Base-by-base conservation (phyloP, 1,284 basidiomycete species). In the Moesziomyces antarcticus region DNA sequence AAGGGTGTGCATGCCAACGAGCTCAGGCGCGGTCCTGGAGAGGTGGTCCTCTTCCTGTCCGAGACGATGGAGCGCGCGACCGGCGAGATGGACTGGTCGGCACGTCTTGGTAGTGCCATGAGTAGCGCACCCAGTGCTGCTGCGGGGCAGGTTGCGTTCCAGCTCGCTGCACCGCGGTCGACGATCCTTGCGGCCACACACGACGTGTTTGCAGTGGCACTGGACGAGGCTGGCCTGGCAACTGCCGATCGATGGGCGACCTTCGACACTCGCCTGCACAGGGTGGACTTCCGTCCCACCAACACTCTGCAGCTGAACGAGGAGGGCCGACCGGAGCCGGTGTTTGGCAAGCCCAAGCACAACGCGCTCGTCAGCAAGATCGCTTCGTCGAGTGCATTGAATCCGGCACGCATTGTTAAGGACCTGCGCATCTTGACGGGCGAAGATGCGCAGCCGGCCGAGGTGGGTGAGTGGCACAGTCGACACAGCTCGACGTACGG, bases 401-500 rank as follows among this genome's bases (percentile, higher is more conserved):
- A 57, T 44, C 48, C 54, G 0, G 41, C 41, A 14, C 50, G 60
- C 3, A 65, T 79, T 33, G 4, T 57, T 7, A 35, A 52, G 9
- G 75, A 75, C 30, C 63, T 72, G 13, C 56, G 67, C 45, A 56
- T 75, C 53, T 42, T 79, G 13, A 75, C 69, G 0, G 75, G 65
- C 25, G 77, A 79, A 56, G 65, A 51, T 30, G 22, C 49, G 5
- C 65, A 67, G 37, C 61, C 64, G 2, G 37, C 37, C 6, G 37
- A 57, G 2, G 33, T 61, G 13, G 52, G 55, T 2, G 27, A 46
- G 21, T 79, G 77, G 73, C 50, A 63, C 33, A 56, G 51, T 3
- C 50, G 77, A 18, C 75, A 79, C 52, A 72, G 67, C 43, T 63
- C 66, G 10, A 79, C 74, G 13, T 69, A 56, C 44, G 75, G 75